Evolutionary conservation across 1,284 basidiomycete species (phyloP).

Genomic region (Fomitopsis palustris): DNA sequence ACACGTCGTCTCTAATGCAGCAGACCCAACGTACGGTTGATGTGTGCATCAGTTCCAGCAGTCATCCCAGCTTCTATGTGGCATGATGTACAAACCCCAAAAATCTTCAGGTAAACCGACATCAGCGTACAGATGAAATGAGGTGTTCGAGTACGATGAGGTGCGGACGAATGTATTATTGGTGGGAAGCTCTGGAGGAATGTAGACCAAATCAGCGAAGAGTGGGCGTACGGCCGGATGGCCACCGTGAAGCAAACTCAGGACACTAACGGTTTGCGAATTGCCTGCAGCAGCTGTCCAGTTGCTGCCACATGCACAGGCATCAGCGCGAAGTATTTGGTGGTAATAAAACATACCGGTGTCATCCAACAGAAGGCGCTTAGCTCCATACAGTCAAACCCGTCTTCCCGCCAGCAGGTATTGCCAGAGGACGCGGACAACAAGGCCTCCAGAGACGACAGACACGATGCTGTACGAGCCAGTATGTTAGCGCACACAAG

Average conservation of each 20-base stretch:
- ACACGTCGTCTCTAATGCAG: not conserved
- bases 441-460: not conserved
- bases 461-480: too few relatives aligned
- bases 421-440: not conserved
- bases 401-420: slow-evolving; percentile 2
- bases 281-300: not conserved
- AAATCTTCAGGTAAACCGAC: not conserved
- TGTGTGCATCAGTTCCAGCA: not conserved
- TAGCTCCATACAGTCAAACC: slow-evolving; percentile 7
- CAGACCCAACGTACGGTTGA: not conserved
- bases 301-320: not conserved
- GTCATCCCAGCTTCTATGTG: not conserved
- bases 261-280: not conserved
- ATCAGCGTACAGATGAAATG: not conserved
- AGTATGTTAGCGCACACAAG: too few relatives aligned
- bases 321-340: not conserved
- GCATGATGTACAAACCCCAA: not conserved
- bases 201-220: not conserved
- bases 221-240: not conserved
- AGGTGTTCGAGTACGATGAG: not conserved
- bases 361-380: slow-evolving; percentile 3
- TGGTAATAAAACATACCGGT: not conserved
- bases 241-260: too few relatives aligned
- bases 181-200: not conserved
- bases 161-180: not conserved